Evolutionary conservation across 1,284 basidiomycete genomes (phyloP).

Genomic region (Sanghuangporus sanghuang): DNA sequence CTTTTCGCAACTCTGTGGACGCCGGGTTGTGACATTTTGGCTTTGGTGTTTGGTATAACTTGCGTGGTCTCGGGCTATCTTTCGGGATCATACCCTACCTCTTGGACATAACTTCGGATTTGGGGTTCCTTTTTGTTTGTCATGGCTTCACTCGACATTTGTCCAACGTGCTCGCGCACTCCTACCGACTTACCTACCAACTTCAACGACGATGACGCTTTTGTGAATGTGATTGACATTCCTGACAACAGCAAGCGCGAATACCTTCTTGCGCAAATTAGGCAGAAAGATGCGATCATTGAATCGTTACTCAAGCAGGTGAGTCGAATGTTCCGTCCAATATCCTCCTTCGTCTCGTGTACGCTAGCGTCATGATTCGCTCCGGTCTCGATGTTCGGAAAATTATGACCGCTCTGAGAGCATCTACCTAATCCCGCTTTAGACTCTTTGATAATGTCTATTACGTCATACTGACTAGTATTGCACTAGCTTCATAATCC

Average conservation of each 20-base stretch:
- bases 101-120: background rate
- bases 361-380: too few relatives aligned
- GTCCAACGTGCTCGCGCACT: background rate
- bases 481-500: conserved; percentile 63
- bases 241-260: conserved; percentile 60
- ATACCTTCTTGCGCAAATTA: conserved; percentile 73
- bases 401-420: background rate
- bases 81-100: background rate
- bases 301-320: conserved; percentile 78
- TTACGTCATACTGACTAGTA: background rate
- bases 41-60: background rate
- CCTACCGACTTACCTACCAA: background rate
- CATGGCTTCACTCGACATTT: background rate
- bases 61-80: background rate
- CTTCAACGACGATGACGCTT: background rate
- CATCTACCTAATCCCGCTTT: background rate
- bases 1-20: background rate
- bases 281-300: conserved; percentile 79
- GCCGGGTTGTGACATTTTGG: background rate
- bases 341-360: background rate
- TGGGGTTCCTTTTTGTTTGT: background rate
- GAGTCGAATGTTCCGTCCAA: conserved; percentile 14
- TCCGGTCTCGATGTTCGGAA: background rate
- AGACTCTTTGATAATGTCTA: too few relatives aligned
- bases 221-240: background rate